Evolutionary conservation across 78 protist genomes (phyloP), one percentile per base, ranked within the genome.

Genomic region (Cavenderia fasciculata): DNA sequence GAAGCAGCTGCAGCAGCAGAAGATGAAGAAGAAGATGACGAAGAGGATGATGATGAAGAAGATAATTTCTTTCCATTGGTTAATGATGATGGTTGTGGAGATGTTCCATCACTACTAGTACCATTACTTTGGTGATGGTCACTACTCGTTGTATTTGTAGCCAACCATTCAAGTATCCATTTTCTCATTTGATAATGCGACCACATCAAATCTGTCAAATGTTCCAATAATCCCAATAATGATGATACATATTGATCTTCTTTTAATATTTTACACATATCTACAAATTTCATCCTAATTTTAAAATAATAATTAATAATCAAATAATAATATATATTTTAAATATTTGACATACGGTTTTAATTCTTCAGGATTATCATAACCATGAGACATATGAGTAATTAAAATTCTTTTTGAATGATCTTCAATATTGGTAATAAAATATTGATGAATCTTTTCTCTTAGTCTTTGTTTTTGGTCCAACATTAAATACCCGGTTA

Each of bases 211-310:
- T 82, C 89, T 4, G 89, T 51, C 29, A 82, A 23, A 68, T 68
- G 89, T 43, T 82, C 77, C 11, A 82, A 44, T 18, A 82, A 56
- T 31, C 47, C 54, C 44, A 82, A 34, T 36, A 82, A 68, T 54
- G 77, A 31, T 21, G 68, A 43, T 52, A 82, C 74, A 56, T 82
- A 82, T 57, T 82, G 89, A 68, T 82, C 89, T 44, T 82, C 89
- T 68, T 82, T 82, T 56, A 82, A 40, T 11, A 47, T 12, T 68
- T 56, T 46, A 56, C 89, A 68, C 71, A 82, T 51, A 6, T 82
- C 89, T 43, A 38, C 63, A 54, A 82, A 82, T 49, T 51, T 82
- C 89, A 82, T 82, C 14, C 70, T 82, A n/a, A 12, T 43, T 34
- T 3, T 29, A 38, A 23, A 43, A 57, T 3, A 10, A 70, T 1